Evolutionary conservation across 1,139 yeast species (phyloP).

Genomic region (Nakaseomyces glabratus): DNA sequence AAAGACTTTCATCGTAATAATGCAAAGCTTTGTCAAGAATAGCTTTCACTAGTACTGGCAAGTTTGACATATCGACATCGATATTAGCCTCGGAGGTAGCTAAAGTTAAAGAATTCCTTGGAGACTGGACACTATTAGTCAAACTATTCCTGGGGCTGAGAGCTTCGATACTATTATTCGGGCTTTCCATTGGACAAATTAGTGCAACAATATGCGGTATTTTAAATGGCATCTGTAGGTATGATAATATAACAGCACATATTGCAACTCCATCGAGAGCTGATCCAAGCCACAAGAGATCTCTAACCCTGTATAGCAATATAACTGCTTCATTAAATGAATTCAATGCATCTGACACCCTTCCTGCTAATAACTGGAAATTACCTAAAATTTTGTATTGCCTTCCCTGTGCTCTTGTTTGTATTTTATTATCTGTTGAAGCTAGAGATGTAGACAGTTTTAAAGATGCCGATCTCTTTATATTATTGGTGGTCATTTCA

Average conservation of each 20-base stretch:
- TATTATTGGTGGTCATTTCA: slow-evolving; percentile 19
- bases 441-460: slow-evolving; percentile 29
- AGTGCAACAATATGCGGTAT: slow-evolving; percentile 43
- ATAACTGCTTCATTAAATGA: slow-evolving; percentile 65
- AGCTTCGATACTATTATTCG: slow-evolving; percentile 9
- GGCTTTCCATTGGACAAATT: slow-evolving; percentile 24
- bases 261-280: slow-evolving; percentile 75
- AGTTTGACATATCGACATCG: slow-evolving; percentile 19
- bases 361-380: slow-evolving; percentile 71
- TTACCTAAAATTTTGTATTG: slow-evolving; percentile 69
- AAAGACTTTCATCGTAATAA: slow-evolving; percentile 52
- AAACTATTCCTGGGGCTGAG: slow-evolving; percentile 23
- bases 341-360: slow-evolving; percentile 58
- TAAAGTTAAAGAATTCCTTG: slow-evolving; percentile 34
- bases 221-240: slow-evolving; percentile 49
- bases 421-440: slow-evolving; percentile 41
- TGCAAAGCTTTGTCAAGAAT: slow-evolving; percentile 43
- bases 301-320: slow-evolving; percentile 54
- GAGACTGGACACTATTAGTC: slow-evolving; percentile 30
- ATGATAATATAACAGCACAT: slow-evolving; percentile 52
- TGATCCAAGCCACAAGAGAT: slow-evolving; percentile 80
- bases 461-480: slow-evolving; percentile 24
- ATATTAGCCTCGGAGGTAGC: slow-evolving; percentile 10
- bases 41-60: slow-evolving; percentile 45
- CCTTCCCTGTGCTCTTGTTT: slow-evolving; percentile 57